Evolutionary conservation across 179 eudicot genomes (phyloP), one percentile per base, ranked within the genome.

Genomic region (Beta macrorhiza): DNA sequence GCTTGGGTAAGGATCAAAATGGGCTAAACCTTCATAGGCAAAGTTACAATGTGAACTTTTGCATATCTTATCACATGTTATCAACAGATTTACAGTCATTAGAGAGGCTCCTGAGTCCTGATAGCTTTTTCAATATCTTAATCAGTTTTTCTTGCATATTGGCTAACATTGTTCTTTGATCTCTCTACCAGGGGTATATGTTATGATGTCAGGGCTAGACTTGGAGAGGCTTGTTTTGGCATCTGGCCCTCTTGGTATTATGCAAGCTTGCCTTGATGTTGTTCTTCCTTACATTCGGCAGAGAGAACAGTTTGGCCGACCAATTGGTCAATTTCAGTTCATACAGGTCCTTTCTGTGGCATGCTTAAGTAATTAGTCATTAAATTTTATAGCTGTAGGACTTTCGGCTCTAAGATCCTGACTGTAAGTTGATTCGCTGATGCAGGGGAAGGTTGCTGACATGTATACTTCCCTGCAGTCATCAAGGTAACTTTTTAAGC

Each of bases 131-230:
- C 55, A 16, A 51, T 51, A 5, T 15, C 22, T 47, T 20, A 71
- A 47, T 19, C 14, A 25, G 62, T 22, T 47, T 19, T 44, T 20
- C 29, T 1, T 78, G 20, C 32, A 74, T 74, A 37, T 65, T 37
- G 55, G 49, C 85, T 83, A 45, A 79, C 67, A 8, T 13, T 45
- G 11, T 81, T 63, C n/a, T 68, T 12, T 57, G 51, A 29, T 8
- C 25, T 77, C 32, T 58, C 71, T 73, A 53, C 51, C 92, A 96
- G 99, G 99, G 64, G 99, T 94, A 71, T 96, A 96, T 90, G 99
- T 96, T 63, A 90, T 96, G 99, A 91, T 96, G 99, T 96, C 98
- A 58, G 99, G 99, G 84, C 87, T 96, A 72, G 99, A 96, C 88
- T 86, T 96, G 89, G 99, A 96, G 85, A 86, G 99, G 83, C 97